phyloP scores from a whole-genome alignment of 192 early-diverging fungal species.

The Ambispora gerdemannii region DNA sequence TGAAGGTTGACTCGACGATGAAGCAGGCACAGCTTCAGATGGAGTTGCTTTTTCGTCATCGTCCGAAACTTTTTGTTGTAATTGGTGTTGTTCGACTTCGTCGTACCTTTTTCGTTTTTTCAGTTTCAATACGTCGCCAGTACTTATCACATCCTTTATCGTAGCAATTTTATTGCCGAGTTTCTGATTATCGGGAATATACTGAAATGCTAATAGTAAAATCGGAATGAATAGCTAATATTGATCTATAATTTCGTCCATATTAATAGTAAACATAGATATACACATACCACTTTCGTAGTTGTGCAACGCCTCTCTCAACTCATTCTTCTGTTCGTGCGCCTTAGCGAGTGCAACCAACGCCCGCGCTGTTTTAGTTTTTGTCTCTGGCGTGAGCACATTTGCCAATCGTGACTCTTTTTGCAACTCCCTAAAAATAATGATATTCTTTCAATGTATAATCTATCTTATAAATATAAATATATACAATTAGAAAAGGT shows the following conservation, averaged over 20 bases:
- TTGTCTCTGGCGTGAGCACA: slow-evolving; percentile 53
- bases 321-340: slow-evolving; percentile 45
- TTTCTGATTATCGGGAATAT: background rate
- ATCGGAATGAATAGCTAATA: background rate
- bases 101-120: background rate
- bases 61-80: background rate
- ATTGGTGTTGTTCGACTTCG: background rate
- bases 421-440: slow-evolving; percentile 6
- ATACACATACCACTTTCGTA: slow-evolving; percentile 36
- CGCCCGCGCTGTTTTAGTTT: slow-evolving; percentile 53
- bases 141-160: background rate
- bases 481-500: too few species aligned
- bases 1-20: background rate
- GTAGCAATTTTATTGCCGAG: background rate
- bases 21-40: background rate
- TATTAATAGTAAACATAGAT: background rate
- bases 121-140: background rate
- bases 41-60: background rate
- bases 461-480: background rate
- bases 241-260: background rate
- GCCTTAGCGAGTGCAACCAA: slow-evolving; percentile 49
- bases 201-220: background rate
- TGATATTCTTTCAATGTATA: background rate
- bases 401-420: slow-evolving; percentile 7
- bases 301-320: slow-evolving; percentile 45